Evolutionary conservation across 768 basidiomycete genomes (phyloP).

Genomic region (Lentinula detonsa): DNA sequence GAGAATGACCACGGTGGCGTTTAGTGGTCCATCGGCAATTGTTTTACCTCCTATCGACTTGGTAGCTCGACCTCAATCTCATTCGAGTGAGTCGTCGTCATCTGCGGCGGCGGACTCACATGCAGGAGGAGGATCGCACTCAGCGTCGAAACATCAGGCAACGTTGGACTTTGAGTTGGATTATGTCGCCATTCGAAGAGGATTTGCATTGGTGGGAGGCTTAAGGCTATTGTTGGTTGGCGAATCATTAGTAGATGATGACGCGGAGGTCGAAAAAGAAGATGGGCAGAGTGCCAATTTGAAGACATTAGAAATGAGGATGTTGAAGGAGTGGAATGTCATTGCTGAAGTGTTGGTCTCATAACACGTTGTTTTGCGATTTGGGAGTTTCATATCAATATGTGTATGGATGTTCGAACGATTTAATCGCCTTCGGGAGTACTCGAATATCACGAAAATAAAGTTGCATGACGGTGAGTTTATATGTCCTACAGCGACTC

Average conservation of each 20-base stretch:
- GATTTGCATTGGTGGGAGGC: conserved; percentile 64
- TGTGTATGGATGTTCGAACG: too few relatives aligned
- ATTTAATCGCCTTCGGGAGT: too few relatives aligned
- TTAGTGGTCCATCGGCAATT: conserved; percentile 48
- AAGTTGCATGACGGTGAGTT: background rate
- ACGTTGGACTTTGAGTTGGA: conserved; percentile 58
- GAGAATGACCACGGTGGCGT: conserved; percentile 27
- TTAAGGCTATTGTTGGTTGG: conserved; percentile 62
- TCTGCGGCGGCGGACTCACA: conserved; percentile 10
- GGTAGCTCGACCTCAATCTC: background rate
- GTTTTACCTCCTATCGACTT: conserved; percentile 39
- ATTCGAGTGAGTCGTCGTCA: background rate
- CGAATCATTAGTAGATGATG: conserved; percentile 40
- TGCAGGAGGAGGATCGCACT: background rate
- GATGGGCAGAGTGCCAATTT: too few relatives aligned
- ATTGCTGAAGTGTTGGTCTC: conserved; percentile 68
- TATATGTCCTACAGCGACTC: background rate
- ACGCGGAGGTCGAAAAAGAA: conserved; percentile 20
- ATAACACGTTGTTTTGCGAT: background rate
- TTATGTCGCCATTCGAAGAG: conserved; percentile 52
- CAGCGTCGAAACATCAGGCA: conserved; percentile 24
- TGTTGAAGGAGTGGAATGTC: conserved; percentile 66
- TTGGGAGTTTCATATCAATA: too few relatives aligned
- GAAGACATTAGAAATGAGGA: conserved; percentile 27
- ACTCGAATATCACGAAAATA: too few relatives aligned